Evolutionary conservation across 2,329 filamentous ascomycete genomes (phyloP), one percentile per base, ranked within the genome.

Genomic region (Fusarium subtropicale): DNA sequence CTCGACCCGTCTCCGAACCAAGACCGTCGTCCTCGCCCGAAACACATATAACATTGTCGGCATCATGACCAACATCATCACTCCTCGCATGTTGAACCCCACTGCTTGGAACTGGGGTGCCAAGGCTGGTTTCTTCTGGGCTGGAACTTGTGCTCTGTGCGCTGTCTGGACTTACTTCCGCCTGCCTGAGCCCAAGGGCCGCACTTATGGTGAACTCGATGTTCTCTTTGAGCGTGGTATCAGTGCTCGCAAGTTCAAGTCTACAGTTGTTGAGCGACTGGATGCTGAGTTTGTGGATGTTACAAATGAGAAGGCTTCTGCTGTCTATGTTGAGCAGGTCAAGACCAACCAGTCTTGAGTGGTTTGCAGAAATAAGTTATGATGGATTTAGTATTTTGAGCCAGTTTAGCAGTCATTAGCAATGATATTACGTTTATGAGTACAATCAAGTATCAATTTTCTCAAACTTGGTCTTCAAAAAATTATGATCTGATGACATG

Each of bases 191-290:
- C 85, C 86, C 18, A 83, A 82, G 59, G 85, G 82, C 9, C 81
- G 84, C 38, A 86, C 84, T 0, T 84, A 85, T 53, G 85, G 82
- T 38, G 87, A 89, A 76, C 79, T 89, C 3, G 86, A 88, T 53
- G 76, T 84, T 13, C 75, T 89, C 62, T 89, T 89, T 69, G 83
- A 86, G 67, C 75, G 78, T 26, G 70, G 74, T 12, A 74, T 83
- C 12, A 74, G 79, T 24, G 81, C 84, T 2, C 76, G 82, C 63
- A 80, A 81, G 60, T 85, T 83, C 54, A 74, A 72, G 60, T 71
- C 65, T 7, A 77, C 78, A 0, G 48, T 71, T n/a, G 68, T 81
- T 31, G 76, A 75, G 54, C 51, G 70, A 3, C 8, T 79, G 7
- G 76, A 76, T 54, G 68, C 66, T 2, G 50, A 60, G 28, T 53